Percentiles rank a stretch among this genome's conserved stretches.
phyloP scores from a whole-genome alignment of 2,329 filamentous ascomycete species.

The Hortaea sp. region DNA sequence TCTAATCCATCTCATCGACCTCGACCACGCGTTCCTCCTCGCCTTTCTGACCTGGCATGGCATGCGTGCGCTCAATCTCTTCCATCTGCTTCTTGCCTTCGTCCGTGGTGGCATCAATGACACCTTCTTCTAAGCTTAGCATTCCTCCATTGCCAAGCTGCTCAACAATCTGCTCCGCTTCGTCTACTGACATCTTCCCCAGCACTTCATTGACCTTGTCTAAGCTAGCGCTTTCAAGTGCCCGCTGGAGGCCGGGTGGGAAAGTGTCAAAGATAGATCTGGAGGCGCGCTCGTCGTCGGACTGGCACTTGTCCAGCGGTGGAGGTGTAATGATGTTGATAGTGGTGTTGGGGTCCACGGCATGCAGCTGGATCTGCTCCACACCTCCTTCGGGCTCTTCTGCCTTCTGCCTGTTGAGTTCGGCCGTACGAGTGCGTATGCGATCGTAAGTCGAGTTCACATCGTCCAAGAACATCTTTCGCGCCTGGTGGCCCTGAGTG shows the following conservation, averaged over 20 bases:
- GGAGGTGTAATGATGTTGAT: conserved; percentile 86
- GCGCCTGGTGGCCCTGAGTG: conserved; percentile 78
- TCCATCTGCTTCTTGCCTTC: conserved; percentile 27
- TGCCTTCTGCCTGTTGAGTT: conserved; percentile 56
- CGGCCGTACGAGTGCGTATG: conserved; percentile 66
- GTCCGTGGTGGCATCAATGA: conserved; percentile 69
- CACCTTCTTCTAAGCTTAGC: conserved; percentile 80
- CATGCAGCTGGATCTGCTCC: conserved; percentile 95
- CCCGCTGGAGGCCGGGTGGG: conserved; percentile 66
- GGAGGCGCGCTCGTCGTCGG: conserved; percentile 49
- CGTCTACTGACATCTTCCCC: conserved; percentile 77
- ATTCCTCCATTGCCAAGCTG: conserved; percentile 76
- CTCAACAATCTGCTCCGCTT: conserved; percentile 76
- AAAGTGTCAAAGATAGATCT: conserved; percentile 77
- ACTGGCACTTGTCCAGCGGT: conserved; percentile 59
- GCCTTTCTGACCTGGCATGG: conserved; percentile 47
- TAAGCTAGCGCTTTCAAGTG: conserved; percentile 77
- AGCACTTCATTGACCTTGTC: conserved; percentile 83
- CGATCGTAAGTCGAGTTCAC: conserved; percentile 77
- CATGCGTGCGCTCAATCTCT: conserved; percentile 57
- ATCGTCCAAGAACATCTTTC: conserved; percentile 84
- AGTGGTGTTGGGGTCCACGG: conserved; percentile 74
- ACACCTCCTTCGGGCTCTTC: conserved; percentile 48
- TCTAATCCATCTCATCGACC: not conserved
- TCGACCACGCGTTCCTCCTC: not conserved